Evolutionary conservation across 768 basidiomycete genomes (phyloP).

Genomic region (Kwoniella bestiolae): DNA sequence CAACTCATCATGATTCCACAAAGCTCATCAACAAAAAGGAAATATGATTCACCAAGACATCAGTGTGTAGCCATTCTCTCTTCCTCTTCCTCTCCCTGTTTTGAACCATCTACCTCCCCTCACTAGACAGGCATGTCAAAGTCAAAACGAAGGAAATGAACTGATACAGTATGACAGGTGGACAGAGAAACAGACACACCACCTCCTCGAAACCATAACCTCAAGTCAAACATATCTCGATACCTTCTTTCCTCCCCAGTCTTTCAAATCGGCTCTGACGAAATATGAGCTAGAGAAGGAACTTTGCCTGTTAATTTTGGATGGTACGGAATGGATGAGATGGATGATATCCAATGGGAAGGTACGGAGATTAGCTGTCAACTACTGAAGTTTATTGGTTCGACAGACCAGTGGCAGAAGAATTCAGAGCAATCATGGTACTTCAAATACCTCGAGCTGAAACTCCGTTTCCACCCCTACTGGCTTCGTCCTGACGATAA

Average conservation of each 20-base stretch:
- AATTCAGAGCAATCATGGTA: no score
- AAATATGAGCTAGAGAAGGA: slow-evolving; percentile 5
- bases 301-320: slow-evolving; percentile 9
- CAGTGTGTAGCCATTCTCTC: neutral
- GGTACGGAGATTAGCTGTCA: neutral
- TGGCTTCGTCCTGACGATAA: no score
- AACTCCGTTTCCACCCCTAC: no score
- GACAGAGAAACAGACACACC: neutral
- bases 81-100: no score
- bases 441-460: no score
- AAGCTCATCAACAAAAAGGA: neutral
- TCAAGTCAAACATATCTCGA: slow-evolving; percentile 2
- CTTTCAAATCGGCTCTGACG: neutral
- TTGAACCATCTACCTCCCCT: no score
- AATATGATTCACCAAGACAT: neutral
- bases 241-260: neutral
- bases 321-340: slow-evolving; percentile 14
- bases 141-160: no score
- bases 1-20: neutral
- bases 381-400: no score
- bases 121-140: no score
- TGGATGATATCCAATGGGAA: slow-evolving; percentile 7
- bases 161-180: neutral
- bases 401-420: no score
- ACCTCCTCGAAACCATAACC: neutral